Evolutionary conservation across 1,139 yeast species (phyloP), one percentile per base, ranked within the genome.

Genomic region (Suhomyces yuchorum): DNA sequence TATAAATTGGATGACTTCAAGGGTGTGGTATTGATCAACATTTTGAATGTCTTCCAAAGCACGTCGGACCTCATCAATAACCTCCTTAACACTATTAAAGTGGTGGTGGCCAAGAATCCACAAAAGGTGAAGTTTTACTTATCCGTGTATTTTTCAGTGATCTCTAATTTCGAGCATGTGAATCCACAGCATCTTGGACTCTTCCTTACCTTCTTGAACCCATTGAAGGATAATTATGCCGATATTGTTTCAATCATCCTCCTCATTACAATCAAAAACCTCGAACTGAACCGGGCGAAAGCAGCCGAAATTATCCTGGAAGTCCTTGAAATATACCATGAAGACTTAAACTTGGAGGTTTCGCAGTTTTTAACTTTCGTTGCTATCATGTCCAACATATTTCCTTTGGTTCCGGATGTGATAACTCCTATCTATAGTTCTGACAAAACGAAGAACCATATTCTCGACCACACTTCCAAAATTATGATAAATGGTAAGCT

Each of bases 351-450:
- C 1, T 52, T 56, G 6, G 51, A 56, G 1, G 34, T 40, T 2
- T 18, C 43, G 2, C 48, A 56, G 19, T 66, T 67, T 43, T 46
- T 62, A 18, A 68, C 65, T 43, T 60, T 65, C 34, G 43, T 58
- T 8, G 55, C 54, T 30, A 51, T 58, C 4, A 48, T 68, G 41
- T 66, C 58, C 17, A 28, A 53, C 9, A 54, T 67, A 20, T 69
- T 65, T 44, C 68, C 73, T 1, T 43, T 68, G 4, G 39, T 60
- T 3, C 71, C 73, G 1, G 62, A 60, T 14, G 40, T 60, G 0
- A 52, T 61, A 7, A 51, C 58, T 8, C 52, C 58, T 2, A 56
- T 65, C 2, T 70, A 66, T 50, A 55, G 53, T 23, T 44, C 54
- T 15, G 60, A 60, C 1, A 50, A 40, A 17, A 59, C 65, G 7